A percentile compares a stretch with the other conserved stretches of the same genome.
phyloP scores from a whole-genome alignment of 108 stramenopile genomes.

The Skeletonema potamos region DNA sequence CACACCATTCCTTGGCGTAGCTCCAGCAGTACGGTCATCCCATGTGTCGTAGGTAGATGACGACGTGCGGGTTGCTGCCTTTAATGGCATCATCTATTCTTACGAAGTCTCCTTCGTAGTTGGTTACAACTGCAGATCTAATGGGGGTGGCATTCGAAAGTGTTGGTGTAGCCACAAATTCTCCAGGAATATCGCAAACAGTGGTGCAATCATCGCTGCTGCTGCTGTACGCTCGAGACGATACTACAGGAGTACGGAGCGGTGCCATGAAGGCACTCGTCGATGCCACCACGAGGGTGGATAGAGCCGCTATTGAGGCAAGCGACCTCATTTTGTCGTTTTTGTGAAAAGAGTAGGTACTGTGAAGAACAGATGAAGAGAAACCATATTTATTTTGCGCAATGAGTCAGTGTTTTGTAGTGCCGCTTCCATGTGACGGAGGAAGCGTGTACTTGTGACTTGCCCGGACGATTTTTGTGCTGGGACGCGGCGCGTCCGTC shows the following conservation, averaged over 20 bases:
- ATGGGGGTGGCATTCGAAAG: conserved; percentile 26
- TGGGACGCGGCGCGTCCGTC: no score
- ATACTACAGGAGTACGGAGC: background rate
- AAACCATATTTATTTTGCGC: background rate
- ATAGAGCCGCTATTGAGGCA: conserved; percentile 6
- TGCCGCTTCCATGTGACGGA: no score
- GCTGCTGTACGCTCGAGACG: background rate
- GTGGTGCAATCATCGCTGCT: conserved; percentile 2
- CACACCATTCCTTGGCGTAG: conserved; percentile 78
- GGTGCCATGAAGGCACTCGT: conserved; percentile 17
- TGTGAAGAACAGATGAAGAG: background rate
- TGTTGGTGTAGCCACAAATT: conserved; percentile 20
- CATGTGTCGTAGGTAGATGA: conserved; percentile 79
- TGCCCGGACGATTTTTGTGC: no score
- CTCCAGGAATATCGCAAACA: conserved; percentile 21
- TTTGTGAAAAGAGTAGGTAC: background rate
- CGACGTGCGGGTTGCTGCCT: conserved; percentile 54
- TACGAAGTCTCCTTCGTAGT: conserved; percentile 57
- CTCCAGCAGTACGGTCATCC: conserved; percentile 93
- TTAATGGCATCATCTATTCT: conserved; percentile 54
- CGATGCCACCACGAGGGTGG: background rate
- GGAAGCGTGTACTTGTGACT: no score
- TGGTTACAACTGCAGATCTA: conserved; percentile 47
- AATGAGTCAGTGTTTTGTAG: background rate
- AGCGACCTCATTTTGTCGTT: conserved; percentile 21